These are phyloP conservation scores for Triticum monococcum DNA, from an alignment of 176 grass and related monocot species.

Conservation along the genomic window DNA sequence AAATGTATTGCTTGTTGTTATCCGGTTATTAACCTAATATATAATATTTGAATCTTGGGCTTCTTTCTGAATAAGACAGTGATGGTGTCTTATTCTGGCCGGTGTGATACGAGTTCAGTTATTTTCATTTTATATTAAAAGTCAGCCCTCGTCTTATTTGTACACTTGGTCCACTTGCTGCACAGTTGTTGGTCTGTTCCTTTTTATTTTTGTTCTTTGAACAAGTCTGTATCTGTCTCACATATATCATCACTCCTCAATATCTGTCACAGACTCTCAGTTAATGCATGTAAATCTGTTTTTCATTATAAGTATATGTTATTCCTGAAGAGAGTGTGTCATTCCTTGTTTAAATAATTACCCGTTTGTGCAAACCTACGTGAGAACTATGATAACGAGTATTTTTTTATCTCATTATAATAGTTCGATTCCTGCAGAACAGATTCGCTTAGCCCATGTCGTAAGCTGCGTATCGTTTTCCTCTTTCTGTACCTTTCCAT, in stretches of 20 bases:
- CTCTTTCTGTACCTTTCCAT: neutral
- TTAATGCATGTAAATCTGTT: no score
- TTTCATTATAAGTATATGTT: neutral
- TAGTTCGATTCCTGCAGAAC: neutral
- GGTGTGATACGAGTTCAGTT: neutral
- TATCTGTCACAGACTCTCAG: no score
- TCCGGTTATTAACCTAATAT: neutral
- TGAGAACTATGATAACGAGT: no score
- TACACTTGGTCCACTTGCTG: neutral
- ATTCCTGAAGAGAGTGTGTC: neutral
- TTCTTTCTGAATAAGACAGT: neutral
- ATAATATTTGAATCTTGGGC: neutral
- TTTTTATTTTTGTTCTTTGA: neutral
- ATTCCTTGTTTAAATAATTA: neutral
- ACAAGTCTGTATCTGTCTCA: neutral
- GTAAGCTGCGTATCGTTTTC: neutral
- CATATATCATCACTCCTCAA: neutral
- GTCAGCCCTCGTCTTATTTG: slow-evolving; percentile 7
- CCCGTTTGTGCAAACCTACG: no score
- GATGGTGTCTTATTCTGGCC: no score
- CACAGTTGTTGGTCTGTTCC: neutral
- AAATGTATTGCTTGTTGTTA: neutral
- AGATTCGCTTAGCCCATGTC: neutral
- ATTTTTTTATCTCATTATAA: no score
- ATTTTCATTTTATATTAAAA: slow-evolving; percentile 28